Evolutionary conservation across 1,284 basidiomycete species (phyloP).

Genomic region (Tilletia walkeri): DNA sequence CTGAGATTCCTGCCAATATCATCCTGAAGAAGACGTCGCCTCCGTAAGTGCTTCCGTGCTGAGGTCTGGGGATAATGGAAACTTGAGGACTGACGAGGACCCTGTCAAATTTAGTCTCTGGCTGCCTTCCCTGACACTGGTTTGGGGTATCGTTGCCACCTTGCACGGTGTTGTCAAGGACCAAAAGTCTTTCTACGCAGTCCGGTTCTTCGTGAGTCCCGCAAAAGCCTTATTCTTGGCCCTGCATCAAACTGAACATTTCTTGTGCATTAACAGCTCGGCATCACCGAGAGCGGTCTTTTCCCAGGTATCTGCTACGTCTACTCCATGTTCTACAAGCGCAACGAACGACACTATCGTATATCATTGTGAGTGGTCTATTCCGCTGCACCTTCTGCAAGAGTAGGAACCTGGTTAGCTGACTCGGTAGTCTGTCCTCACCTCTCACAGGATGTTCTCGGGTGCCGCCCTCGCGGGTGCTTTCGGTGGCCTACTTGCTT

Average conservation of each 20-base stretch:
- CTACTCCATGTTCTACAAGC: constrained; percentile 66
- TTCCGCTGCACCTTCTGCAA: no score
- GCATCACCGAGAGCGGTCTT: constrained; percentile 40
- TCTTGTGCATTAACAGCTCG: constrained; percentile 19
- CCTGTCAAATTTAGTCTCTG: constrained; percentile 55
- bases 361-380: constrained; percentile 62
- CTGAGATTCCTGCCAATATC: constrained; percentile 39
- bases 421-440: neutral
- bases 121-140: constrained; percentile 65
- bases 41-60: constrained; percentile 34
- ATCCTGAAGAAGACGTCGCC: constrained; percentile 64
- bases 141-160: constrained; percentile 66
- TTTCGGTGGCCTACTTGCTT: constrained; percentile 60
- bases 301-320: constrained; percentile 67
- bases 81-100: neutral
- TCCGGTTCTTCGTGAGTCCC: constrained; percentile 60
- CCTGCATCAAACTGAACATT: no score
- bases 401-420: no score
- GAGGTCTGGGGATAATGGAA: neutral
- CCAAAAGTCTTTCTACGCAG: constrained; percentile 63
- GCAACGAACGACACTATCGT: constrained; percentile 64
- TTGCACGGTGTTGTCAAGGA: constrained; percentile 64
- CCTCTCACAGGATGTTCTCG: constrained; percentile 24
- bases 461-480: constrained; percentile 32
- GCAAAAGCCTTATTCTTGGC: neutral